Evolutionary conservation across 805 yeast species (phyloP), one percentile per base, ranked within the genome.

Genomic region (Wickerhamomyces queroliae): DNA sequence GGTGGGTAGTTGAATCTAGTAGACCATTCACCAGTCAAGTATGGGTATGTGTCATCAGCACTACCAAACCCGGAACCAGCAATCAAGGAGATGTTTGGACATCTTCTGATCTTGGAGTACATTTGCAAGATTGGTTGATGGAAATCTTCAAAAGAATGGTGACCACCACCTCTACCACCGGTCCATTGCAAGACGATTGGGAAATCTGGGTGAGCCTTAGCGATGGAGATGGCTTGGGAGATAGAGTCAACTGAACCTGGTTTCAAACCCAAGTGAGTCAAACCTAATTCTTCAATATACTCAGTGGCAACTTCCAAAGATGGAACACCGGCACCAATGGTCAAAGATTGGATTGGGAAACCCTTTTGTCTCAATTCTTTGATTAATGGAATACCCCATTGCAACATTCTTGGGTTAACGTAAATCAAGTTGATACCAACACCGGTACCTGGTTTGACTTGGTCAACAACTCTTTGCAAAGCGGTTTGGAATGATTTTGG

Each of bases 101-200:
- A 83, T 68, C 88, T 83, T 76, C 99, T 85, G 56, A 93, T 84
- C 72, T 84, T 83, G 50, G 95, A 72, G 68, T 93, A 93, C 91
- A 93, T 93, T 66, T 88, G 96, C 59, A 93, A 70, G 51, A 93
- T 77, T 52, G 99, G 98, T 60, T 90, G 91, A 66, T 93, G 99
- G 93, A 91, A 89, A 70, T 93, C 99, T 74, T 93, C 99, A 59
- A 80, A 93, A 37, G 98, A 91, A 67, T 93, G 99, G 65, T 93
- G 99, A 60, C 99, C 99, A 77, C 99, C 99, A 71, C 97, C 99
- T 77, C 99, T 90, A 66, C 99, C 99, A 76, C 98, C 99, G 44
- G 99, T 93, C 99, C 99, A 93, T 73, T 93, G 99, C 55, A 93
- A 70, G 40, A 93, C 91, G 58, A 93, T 88, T 48, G 99, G 99